Conservation (phyloP, 495 filamentous ascomycete species). For the Rostrohypoxylon terebratum region DNA sequence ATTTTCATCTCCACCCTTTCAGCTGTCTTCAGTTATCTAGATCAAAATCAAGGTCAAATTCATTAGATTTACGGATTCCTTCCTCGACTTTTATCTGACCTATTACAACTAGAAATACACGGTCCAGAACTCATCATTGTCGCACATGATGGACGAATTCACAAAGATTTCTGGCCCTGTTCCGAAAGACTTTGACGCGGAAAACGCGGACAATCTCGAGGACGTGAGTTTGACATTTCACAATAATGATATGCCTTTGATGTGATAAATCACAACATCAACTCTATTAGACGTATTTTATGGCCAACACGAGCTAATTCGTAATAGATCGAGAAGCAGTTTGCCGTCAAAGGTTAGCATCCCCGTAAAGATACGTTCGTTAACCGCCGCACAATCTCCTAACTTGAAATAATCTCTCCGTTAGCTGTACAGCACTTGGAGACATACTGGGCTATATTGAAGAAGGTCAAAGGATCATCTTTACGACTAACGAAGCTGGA, state of each 20-base stretch:
- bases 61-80: background rate
- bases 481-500: constrained; percentile 93
- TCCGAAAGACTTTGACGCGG: constrained; percentile 59
- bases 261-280: background rate
- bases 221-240: constrained; percentile 50
- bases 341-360: constrained; percentile 91
- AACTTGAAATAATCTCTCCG: background rate
- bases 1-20: background rate
- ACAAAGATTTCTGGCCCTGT: constrained; percentile 48
- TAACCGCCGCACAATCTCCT: background rate
- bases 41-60: background rate
- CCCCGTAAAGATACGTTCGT: background rate
- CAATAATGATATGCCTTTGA: too few relatives aligned
- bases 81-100: background rate
- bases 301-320: background rate
- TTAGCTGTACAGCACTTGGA: constrained; percentile 91
- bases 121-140: background rate
- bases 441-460: constrained; percentile 96
- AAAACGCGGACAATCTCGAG: constrained; percentile 62
- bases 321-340: constrained; percentile 95
- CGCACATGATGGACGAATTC: constrained; percentile 44
- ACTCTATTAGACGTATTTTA: background rate
- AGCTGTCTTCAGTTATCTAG: background rate
- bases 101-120: background rate
- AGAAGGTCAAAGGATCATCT: constrained; percentile 85